Evolutionary conservation across 2,329 filamentous ascomycete species (phyloP), one percentile per base, ranked within the genome.

Genomic region (Colletotrichum euphorbiae): DNA sequence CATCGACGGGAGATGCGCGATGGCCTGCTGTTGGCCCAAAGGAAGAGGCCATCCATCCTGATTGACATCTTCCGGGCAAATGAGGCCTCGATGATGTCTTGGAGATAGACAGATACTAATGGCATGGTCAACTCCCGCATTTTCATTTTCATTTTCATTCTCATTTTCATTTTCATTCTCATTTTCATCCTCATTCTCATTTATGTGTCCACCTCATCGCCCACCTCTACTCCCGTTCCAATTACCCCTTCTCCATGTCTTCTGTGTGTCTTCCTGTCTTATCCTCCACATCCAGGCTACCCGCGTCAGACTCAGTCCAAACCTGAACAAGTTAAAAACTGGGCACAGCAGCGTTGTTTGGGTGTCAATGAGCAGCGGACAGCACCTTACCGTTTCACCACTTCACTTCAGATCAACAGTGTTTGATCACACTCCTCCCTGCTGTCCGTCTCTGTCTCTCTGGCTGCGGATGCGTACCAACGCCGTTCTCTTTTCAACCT

Each of bases 301-400:
- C 57, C 19, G 28, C 17, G 19, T 50, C 57, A 50, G 36, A 60
- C 55, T 31, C 8, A 50, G 15, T 15, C 15, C 48, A 17, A 52
- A 28, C 33, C 21, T 15, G 46, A 19, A 42, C 2, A 42, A 43
- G 21, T 31, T 46, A 52, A 52, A 24, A 52, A 12, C 7, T 52
- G 17, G 46, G 11, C 61, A 68, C 65, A 55, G 54, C 65, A 68
- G n/a, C 33, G 21, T 19, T 64, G 60, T 68, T 68, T 65, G 65
- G 61, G 65, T 69, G 66, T 60, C 66, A 55, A 43, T 66, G 38
- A 69, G 21, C 55, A 55, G 54, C 66, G 40, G 54, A 50, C 64
- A 31, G 48, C 55, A 55, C 42, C 61, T 42, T 38, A 42, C 61
- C 54, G 66, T 69, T 66, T 69, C 66, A 69, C 55, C 48, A 54